Base-by-base conservation (phyloP, 192 early-diverging fungal species). In the Rhizophagus sp. region DNA sequence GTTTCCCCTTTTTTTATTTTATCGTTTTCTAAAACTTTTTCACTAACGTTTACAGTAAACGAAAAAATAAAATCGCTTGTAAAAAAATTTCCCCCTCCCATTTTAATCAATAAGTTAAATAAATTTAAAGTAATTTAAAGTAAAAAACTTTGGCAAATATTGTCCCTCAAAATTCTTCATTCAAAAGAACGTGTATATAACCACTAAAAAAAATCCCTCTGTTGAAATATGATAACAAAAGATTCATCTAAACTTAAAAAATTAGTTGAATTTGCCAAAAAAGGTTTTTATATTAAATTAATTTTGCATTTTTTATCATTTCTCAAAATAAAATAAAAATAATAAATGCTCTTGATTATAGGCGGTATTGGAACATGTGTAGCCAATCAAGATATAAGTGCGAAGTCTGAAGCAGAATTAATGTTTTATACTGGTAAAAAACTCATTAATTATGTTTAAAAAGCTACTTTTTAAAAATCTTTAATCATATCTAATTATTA, bases 351-450 rank as follows among this genome's bases (percentile, higher is more conserved):
- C 15, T 72, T 15, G 50, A 50, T 49, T 75, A 49, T 62, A 85
- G 86, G 86, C 10, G 86, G 86, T 7, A 72, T 87, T 12, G 86
- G 86, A 33, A 83, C 81, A 30, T 83, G 84, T 39, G 83, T 87
- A 65, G 85, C 84, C 12, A 87, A 83, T 52, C 62, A 78, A 44
- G 86, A 87, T 73, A 78, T 82, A 2, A 41, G 82, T 24, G 86
- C 86, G 17, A 68, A 81, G 47, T 79, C 81, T 47, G 78, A 83
- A 39, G 84, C 83, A 62, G 86, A 87, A 73, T 74, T 87, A 25
- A 87, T 87, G 86, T 87, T 82, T 68, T 76, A 85, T 22, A 76
- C 81, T n/a, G 86, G 84, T 85, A 62, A 73, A n/a, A 41, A 2
- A 1, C 0, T 11, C 49, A 67, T 33, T 62, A 27, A 81, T 34